Evolutionary conservation across 148 eudicot species (phyloP).

Genomic region (Cornus suecica): DNA sequence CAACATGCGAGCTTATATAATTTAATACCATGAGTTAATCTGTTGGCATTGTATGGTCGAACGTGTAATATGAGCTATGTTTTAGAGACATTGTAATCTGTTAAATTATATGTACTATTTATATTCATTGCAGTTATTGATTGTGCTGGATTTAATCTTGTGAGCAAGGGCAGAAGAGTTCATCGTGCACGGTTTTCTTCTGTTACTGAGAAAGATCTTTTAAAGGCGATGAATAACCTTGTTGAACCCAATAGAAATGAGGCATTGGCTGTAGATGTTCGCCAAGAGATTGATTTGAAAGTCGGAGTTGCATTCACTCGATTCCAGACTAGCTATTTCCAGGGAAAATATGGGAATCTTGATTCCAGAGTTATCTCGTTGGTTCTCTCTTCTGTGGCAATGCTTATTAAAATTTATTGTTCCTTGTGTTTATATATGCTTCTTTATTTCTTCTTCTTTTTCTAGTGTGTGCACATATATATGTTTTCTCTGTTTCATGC

Average conservation of each 20-base stretch:
- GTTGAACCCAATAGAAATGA: conserved; percentile 81
- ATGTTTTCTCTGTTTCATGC: neutral
- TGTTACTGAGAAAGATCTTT: conserved; percentile 77
- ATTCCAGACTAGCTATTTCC: conserved; percentile 84
- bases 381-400: conserved; percentile 32
- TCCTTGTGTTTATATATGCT: conserved; percentile 8
- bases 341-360: conserved; percentile 96
- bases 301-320: conserved; percentile 97
- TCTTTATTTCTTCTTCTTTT: neutral
- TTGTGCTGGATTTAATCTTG: conserved; percentile 63
- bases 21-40: neutral
- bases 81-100: neutral
- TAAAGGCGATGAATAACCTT: conserved; percentile 80
- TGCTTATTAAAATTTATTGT: conserved; percentile 15
- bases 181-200: conserved; percentile 93
- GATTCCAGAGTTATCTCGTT: conserved; percentile 97
- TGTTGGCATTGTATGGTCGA: neutral
- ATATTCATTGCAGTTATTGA: conserved; percentile 67
- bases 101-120: neutral
- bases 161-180: conserved; percentile 48
- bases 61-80: neutral
- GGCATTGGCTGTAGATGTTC: conserved; percentile 94
- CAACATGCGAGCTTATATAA: neutral
- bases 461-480: neutral
- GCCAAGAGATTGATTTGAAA: conserved; percentile 97